These are phyloP conservation scores for Globisporangium nagaii DNA, from an alignment of 352 stramenopile genomes.

Conservation along the genomic window DNA sequence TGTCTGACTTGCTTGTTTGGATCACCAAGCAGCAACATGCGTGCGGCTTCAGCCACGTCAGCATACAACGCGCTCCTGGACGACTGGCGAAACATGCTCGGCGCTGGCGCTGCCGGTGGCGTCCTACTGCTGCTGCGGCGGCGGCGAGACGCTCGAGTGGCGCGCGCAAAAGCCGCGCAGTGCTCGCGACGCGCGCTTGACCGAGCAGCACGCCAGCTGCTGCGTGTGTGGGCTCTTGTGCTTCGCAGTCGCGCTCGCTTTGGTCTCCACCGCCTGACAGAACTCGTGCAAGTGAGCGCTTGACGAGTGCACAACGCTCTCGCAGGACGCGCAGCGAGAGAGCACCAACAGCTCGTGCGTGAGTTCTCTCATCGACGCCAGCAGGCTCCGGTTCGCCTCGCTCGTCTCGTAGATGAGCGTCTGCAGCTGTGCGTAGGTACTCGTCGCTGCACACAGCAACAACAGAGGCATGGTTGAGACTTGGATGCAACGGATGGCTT, in stretches of 20 bases:
- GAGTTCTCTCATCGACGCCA: conserved; percentile 1
- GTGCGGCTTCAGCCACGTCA: background rate
- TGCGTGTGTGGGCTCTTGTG: background rate
- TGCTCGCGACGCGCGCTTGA: background rate
- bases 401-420: background rate
- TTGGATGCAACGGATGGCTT: background rate
- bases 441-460: background rate
- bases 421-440: conserved; percentile 5
- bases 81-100: background rate
- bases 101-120: too few species aligned
- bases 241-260: background rate
- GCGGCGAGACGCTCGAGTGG: background rate
- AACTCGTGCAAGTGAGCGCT: background rate
- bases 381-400: background rate
- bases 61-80: background rate
- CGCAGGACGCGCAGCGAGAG: conserved; percentile 1
- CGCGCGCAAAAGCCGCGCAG: conserved; percentile 8
- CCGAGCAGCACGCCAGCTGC: conserved; percentile 7
- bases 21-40: background rate
- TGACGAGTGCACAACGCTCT: background rate
- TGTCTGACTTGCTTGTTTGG: too few species aligned
- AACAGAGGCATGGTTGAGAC: background rate
- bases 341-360: background rate
- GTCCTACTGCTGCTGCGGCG: background rate
- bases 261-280: background rate